Evolutionary conservation across 2,329 filamentous ascomycete species (phyloP).

Genomic region (Zopfia rhizophila): DNA sequence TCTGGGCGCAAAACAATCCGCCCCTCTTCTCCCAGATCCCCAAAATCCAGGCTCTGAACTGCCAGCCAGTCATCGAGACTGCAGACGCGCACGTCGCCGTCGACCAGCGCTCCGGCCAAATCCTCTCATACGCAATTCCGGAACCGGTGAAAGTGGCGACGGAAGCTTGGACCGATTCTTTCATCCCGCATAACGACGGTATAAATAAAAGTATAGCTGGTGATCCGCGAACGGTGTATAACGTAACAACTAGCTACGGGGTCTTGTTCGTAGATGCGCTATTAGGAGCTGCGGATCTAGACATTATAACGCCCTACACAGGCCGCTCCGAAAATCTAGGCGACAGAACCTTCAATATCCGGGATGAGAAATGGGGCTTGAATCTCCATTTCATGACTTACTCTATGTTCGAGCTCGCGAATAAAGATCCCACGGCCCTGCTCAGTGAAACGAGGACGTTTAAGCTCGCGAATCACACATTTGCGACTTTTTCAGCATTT

Average conservation of each 20-base stretch:
- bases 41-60: conserved; percentile 24
- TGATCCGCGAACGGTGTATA: conserved; percentile 9
- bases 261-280: conserved; percentile 25
- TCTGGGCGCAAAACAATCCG: not conserved
- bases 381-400: conserved; percentile 47
- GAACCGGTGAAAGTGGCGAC: not conserved
- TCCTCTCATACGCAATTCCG: conserved; percentile 20
- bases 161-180: conserved; percentile 23
- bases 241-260: conserved; percentile 21
- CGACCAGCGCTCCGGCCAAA: conserved; percentile 4
- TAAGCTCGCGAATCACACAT: conserved; percentile 30
- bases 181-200: conserved; percentile 13
- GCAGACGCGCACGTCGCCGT: conserved; percentile 21
- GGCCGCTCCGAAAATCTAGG: conserved; percentile 16
- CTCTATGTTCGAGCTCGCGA: conserved; percentile 37
- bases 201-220: conserved; percentile 7
- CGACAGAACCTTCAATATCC: conserved; percentile 39
- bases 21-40: conserved; percentile 3
- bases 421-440: conserved; percentile 28
- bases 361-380: conserved; percentile 29
- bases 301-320: not conserved
- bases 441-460: conserved; percentile 14
- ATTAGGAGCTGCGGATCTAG: conserved; percentile 18
- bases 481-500: conserved; percentile 35
- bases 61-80: conserved; percentile 24